Evolutionary conservation across 2,329 filamentous ascomycete species (phyloP).

Genomic region (Diaporthe ilicicola): DNA sequence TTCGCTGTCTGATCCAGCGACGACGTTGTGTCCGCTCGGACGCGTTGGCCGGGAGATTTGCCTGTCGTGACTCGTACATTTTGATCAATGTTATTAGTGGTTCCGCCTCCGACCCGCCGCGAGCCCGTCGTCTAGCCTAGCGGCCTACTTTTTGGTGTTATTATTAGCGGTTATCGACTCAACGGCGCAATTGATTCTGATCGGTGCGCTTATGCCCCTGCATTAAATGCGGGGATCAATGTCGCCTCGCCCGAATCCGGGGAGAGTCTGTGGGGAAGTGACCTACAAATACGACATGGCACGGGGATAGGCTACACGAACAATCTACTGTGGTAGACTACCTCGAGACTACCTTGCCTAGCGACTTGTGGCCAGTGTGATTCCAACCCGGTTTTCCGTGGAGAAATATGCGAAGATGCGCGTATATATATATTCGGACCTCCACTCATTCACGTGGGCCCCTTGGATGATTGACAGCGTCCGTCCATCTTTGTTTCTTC

Average conservation of each 20-base stretch:
- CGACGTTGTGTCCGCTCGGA: not conserved
- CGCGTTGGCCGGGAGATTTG: no score
- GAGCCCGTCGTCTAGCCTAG: no score
- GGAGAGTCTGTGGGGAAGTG: slow-evolving; percentile 10
- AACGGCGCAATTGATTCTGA: slow-evolving; percentile 19
- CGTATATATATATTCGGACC: not conserved
- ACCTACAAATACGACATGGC: slow-evolving; percentile 13
- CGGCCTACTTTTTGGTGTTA: not conserved
- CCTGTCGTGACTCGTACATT: no score
- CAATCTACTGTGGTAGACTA: not conserved
- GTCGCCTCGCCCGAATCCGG: not conserved
- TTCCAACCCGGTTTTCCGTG: not conserved
- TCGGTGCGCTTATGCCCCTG: slow-evolving; percentile 25
- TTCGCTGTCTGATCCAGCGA: not conserved
- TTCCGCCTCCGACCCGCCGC: no score
- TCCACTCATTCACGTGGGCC: not conserved
- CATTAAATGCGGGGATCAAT: slow-evolving; percentile 20
- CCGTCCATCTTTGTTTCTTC: not conserved
- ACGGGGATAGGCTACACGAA: not conserved
- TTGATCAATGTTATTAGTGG: no score
- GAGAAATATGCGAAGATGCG: not conserved
- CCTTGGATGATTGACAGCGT: not conserved
- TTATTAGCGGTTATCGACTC: slow-evolving; percentile 10
- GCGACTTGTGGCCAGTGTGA: not conserved
- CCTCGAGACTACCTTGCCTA: slow-evolving; percentile 8